Conservation (phyloP, 2,329 filamentous ascomycete species). For the Escovopsis sp. region DNA sequence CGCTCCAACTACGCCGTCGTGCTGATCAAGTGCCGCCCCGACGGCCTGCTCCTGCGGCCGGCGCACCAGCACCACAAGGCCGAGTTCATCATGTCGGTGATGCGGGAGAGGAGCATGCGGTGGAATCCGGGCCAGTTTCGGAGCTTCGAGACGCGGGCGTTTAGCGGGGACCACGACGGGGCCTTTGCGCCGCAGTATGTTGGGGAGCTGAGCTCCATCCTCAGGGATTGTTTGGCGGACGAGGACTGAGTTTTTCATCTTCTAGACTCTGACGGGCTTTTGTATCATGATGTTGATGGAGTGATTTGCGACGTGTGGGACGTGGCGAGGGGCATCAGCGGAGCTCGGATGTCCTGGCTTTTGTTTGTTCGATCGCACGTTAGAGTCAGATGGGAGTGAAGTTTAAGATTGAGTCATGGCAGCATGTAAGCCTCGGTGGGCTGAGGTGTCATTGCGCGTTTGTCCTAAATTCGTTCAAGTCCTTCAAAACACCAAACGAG, state of each 20-base stretch:
- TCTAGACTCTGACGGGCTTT: too few relatives aligned
- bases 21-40: constrained; percentile 10
- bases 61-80: background rate
- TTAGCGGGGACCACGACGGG: constrained; percentile 11
- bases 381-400: too few relatives aligned
- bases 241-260: constrained; percentile 2
- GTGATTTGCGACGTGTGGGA: too few relatives aligned
- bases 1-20: constrained; percentile 10
- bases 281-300: too few relatives aligned
- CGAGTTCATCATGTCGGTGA: constrained; percentile 4
- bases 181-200: constrained; percentile 10
- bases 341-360: too few relatives aligned
- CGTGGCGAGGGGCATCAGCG: too few relatives aligned
- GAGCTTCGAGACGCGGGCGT: constrained; percentile 9
- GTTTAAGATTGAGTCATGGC: too few relatives aligned
- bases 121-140: constrained; percentile 10
- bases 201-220: constrained; percentile 10
- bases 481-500: too few relatives aligned
- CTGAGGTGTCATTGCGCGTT: too few relatives aligned
- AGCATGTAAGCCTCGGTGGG: too few relatives aligned
- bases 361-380: too few relatives aligned
- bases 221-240: constrained; percentile 7
- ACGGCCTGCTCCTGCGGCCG: background rate
- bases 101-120: constrained; percentile 10
- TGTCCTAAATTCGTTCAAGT: too few relatives aligned